Evolutionary conservation across 148 eudicot species (phyloP), one percentile per base, ranked within the genome.

Genomic region (Rhododendron kiyosumense): DNA sequence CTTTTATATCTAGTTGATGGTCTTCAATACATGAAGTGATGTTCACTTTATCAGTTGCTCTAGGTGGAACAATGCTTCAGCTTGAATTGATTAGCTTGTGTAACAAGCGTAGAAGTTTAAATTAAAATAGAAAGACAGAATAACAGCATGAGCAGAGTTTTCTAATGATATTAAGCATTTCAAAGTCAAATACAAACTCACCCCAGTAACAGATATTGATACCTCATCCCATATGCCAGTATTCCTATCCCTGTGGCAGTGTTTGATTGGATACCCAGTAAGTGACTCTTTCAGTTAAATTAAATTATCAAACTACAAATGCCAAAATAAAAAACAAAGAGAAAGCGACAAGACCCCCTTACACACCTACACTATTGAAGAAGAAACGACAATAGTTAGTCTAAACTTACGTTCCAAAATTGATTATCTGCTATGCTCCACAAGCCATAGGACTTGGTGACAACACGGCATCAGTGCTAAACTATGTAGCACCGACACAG

Each of bases 211-310:
- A 76, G 92, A 86, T 88, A 95, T 87, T 78, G 98, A 97, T 69
- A 97, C 98, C 89, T 97, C 98, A 87, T 97, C 99, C 99, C 99
- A 97, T 88, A 97, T 95, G 86, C 99, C 99, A 88, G 99, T 97
- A 89, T 97, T 97, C 87, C 99, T 90, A 89, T 97, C 99, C 96
- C 99, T 97, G 96, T 81, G 86, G 75, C 51, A 46, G 85, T 13
- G 59, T 71, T 9, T 57, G 2, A n/a, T 28, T 59, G 28, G 84
- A 28, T 61, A 48, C 57, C 67, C 34, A 48, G 32, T 77, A 83
- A 77, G 82, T 38, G 48, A 38, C 22, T 34, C 61, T 86, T 59
- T 54, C 61, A 57, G 59, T 78, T 83, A 14, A 14, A 36, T 54
- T 46, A 34, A 28, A 41, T 13, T 20, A 36, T 54, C 57, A 34